Evolutionary conservation across 495 filamentous ascomycete species (phyloP).

Genomic region (Penicillium canariense): DNA sequence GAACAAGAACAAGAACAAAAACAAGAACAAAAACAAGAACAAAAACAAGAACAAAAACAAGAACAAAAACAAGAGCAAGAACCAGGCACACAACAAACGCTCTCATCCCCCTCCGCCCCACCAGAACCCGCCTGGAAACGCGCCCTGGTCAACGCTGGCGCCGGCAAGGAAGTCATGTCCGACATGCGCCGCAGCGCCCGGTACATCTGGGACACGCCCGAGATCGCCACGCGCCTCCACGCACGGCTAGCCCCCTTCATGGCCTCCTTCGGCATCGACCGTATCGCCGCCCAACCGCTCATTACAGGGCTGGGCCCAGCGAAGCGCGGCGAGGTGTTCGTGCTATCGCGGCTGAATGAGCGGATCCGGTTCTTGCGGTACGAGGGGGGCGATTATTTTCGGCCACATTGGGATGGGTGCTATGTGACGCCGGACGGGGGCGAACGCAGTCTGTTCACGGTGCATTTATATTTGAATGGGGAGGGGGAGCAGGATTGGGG

Average conservation of each 20-base stretch:
- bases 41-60: not conserved
- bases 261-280: constrained; percentile 33
- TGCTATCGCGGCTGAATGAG: constrained; percentile 66
- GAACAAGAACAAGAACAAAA: not conserved
- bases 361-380: constrained; percentile 80
- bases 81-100: not conserved
- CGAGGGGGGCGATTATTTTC: constrained; percentile 72
- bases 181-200: constrained; percentile 67
- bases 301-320: constrained; percentile 49
- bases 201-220: constrained; percentile 68
- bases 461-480: constrained; percentile 82
- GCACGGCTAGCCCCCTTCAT: constrained; percentile 53
- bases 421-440: constrained; percentile 59
- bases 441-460: constrained; percentile 66
- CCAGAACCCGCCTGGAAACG: constrained; percentile 30
- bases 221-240: constrained; percentile 61
- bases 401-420: constrained; percentile 69
- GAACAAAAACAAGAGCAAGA: too few species aligned
- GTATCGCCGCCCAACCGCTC: constrained; percentile 34
- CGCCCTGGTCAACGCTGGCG: constrained; percentile 62
- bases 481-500: constrained; percentile 44
- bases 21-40: not conserved
- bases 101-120: not conserved
- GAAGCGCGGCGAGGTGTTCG: constrained; percentile 49
- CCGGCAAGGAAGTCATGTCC: constrained; percentile 54